Evolutionary conservation across 805 yeast species (phyloP).

Genomic region (Kurtzmaniella fragi): DNA sequence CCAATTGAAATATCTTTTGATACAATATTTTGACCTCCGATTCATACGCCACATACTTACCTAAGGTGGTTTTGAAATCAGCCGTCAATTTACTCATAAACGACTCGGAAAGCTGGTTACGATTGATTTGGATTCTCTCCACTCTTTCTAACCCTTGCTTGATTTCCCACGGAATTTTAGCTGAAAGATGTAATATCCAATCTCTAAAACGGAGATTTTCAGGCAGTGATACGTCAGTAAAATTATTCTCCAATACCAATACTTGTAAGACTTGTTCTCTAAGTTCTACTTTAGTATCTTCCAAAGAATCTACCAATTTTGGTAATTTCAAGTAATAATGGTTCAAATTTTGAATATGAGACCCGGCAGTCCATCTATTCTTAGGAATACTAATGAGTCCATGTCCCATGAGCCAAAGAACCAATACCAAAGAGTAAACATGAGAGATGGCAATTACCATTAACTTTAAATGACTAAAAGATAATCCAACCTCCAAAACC

Average conservation of each 20-base stretch:
- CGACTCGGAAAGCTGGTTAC: slow-evolving; percentile 32
- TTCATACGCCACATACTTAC: slow-evolving; percentile 49
- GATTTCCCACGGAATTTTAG: slow-evolving; percentile 37
- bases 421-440: slow-evolving; percentile 66
- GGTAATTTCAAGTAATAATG: slow-evolving; percentile 52
- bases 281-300: slow-evolving; percentile 58
- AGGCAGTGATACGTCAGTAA: slow-evolving; percentile 19
- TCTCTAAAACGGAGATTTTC: slow-evolving; percentile 44
- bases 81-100: slow-evolving; percentile 49
- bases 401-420: slow-evolving; percentile 82
- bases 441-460: slow-evolving; percentile 74
- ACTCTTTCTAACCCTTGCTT: slow-evolving; percentile 28
- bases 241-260: slow-evolving; percentile 43
- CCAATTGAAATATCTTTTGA: slow-evolving; percentile 44
- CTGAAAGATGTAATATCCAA: slow-evolving; percentile 59
- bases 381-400: slow-evolving; percentile 70
- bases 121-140: slow-evolving; percentile 19
- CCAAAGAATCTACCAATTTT: slow-evolving; percentile 49
- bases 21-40: slow-evolving; percentile 53
- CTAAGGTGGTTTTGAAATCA: slow-evolving; percentile 46
- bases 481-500: slow-evolving; percentile 44
- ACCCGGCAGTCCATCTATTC: slow-evolving; percentile 34
- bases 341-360: slow-evolving; percentile 22
- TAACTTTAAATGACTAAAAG: slow-evolving; percentile 53
- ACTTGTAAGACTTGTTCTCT: slow-evolving; percentile 62